Base-by-base conservation (phyloP, 768 basidiomycete genomes). In the Cantharellus anzutake region DNA sequence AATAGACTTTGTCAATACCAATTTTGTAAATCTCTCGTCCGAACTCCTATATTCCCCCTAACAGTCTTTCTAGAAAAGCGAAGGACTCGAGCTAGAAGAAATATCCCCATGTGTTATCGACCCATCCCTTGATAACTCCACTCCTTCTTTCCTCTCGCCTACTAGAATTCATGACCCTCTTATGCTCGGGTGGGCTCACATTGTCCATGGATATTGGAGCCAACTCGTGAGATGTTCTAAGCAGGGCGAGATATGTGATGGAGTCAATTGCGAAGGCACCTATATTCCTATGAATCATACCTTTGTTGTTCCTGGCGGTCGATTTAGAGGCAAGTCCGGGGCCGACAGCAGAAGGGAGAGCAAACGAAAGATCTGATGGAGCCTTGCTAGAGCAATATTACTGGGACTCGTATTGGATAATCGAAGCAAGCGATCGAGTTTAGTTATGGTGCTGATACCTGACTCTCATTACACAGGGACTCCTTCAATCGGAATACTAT, bases 261-360 rank as follows among this genome's bases (percentile, higher is more conserved):
- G 71, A 20, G 75, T 73, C n/a, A 60, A 69, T 37, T 97, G 92
- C 68, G 85, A 89, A 69, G 86, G 88, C 69, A 76, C 84, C 0
- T 72, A 94, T 53, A 91, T 96, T 63, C 90, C 91, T 2, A 73
- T 96, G 55, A 96, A 96, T 66, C 79, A 93, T 66, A 90, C 86
- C 0, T 89, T 96, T 65, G 86, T 93, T 34, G 78, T 96, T 42
- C 92, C 93, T 3, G 92, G 92, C 66, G 77, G 78, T 51, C 79
- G 92, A 3, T 96, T 92, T 71, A 75, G 85, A 64, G 20, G 20
- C 20, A 29, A 29, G 20, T 29, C 20, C 20, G 20, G 1, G 85
- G 20, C 20, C 20, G 20, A 29, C 20, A 64, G 87, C 89, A 42
- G 56, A 60, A 68, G 84, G 84, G 67, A 89, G 87, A 76, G 74